These are phyloP conservation scores for Diaporthe aspalathi DNA, from an alignment of 2,329 filamentous ascomycete species.

Conservation along the genomic window DNA sequence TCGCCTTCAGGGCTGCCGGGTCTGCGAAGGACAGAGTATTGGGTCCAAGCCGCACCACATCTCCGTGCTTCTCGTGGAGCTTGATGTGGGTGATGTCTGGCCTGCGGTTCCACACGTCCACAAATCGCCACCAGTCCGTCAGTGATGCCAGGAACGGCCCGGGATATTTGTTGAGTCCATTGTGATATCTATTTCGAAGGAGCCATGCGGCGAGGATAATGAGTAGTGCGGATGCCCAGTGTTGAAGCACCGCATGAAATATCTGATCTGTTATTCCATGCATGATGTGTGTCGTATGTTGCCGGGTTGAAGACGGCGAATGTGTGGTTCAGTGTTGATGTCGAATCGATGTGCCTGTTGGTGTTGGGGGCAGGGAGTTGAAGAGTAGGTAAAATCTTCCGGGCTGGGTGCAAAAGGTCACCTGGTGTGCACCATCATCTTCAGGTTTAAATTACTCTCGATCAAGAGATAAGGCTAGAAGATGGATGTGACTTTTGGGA, in stretches of 20 bases:
- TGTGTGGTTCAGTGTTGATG: neutral
- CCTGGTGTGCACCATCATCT: neutral
- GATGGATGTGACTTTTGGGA: too few species aligned
- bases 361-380: neutral
- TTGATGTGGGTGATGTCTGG: constrained; percentile 75
- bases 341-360: neutral
- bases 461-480: accelerated
- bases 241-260: constrained; percentile 50
- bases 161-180: constrained; percentile 76
- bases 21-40: constrained; percentile 52
- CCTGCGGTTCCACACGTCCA: constrained; percentile 72
- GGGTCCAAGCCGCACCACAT: constrained; percentile 53
- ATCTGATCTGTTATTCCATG: constrained; percentile 49
- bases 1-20: constrained; percentile 36
- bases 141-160: constrained; percentile 75
- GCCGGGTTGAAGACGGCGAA: constrained; percentile 6
- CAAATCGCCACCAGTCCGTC: constrained; percentile 81
- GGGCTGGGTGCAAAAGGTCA: neutral
- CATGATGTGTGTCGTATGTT: constrained; percentile 16
- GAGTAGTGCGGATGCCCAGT: constrained; percentile 57
- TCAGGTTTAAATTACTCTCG: too few species aligned
- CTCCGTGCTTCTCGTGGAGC: constrained; percentile 57
- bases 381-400: neutral
- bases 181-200: constrained; percentile 60
- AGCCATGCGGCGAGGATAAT: constrained; percentile 54